phyloP scores from a whole-genome alignment of 176 grass and related monocot species.

The Paspalum vaginatum region DNA sequence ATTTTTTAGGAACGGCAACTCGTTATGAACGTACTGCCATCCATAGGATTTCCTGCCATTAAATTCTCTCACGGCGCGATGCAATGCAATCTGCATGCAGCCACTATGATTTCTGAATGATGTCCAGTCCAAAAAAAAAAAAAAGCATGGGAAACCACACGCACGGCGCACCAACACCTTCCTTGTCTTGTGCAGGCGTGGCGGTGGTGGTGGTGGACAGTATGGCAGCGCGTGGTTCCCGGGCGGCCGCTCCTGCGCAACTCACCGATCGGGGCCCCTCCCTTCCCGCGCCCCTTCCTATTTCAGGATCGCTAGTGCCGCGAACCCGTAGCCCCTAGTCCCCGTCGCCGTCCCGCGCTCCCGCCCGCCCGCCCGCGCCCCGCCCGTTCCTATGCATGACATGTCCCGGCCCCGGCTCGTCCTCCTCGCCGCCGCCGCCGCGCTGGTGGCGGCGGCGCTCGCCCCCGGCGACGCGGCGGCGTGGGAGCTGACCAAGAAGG shows the following conservation, averaged over 20 bases:
- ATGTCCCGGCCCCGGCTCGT: slow-evolving; percentile 34
- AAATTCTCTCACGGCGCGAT: too few species aligned
- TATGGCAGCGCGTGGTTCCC: slow-evolving; percentile 35
- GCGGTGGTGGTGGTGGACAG: too few species aligned
- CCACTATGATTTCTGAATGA: too few species aligned
- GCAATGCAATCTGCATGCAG: too few species aligned
- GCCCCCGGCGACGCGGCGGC: not conserved
- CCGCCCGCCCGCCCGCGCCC: accelerated
- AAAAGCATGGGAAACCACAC: too few species aligned
- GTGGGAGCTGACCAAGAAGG: slow-evolving; percentile 9
- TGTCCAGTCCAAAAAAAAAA: too few species aligned
- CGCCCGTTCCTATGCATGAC: not conserved
- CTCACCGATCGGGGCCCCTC: not conserved
- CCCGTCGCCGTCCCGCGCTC: not conserved
- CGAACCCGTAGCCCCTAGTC: slow-evolving; percentile 26
- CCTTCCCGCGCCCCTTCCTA: slow-evolving; percentile 33
- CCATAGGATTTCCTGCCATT: too few species aligned
- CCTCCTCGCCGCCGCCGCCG: not conserved
- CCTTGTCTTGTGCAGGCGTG: too few species aligned
- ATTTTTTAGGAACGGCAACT: too few species aligned
- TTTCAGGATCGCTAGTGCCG: slow-evolving; percentile 23
- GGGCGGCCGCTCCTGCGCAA: slow-evolving; percentile 23
- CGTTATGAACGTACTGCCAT: too few species aligned
- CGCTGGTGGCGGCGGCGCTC: not conserved
- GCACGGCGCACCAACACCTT: too few species aligned